Conservation (phyloP, 768 basidiomycete genomes). For the Scleroderma citrinum region DNA sequence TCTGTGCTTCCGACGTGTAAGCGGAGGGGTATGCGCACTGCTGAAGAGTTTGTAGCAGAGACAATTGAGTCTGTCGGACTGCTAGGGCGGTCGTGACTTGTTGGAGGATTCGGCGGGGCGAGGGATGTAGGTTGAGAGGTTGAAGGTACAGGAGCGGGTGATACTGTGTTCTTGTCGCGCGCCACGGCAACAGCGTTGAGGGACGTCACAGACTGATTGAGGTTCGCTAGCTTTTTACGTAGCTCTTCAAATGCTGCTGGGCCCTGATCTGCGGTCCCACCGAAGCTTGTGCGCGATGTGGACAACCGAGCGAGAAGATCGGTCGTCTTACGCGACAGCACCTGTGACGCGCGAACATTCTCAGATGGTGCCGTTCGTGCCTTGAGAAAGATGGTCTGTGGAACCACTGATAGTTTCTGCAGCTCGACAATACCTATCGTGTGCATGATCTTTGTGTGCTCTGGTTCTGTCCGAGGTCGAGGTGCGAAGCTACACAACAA, state of each 20-base stretch:
- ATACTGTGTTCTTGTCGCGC: slow-evolving; percentile 35
- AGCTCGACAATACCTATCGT: slow-evolving; percentile 67
- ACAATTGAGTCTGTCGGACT: slow-evolving; percentile 83
- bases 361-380: slow-evolving; percentile 38
- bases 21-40: slow-evolving; percentile 51
- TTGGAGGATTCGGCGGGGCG: slow-evolving; percentile 15
- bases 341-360: slow-evolving; percentile 32
- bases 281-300: slow-evolving; percentile 44
- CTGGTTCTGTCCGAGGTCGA: slow-evolving; percentile 56
- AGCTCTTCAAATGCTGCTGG: slow-evolving; percentile 74
- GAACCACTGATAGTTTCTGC: slow-evolving; percentile 82
- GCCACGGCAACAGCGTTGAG: slow-evolving; percentile 40
- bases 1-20: slow-evolving; percentile 69
- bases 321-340: slow-evolving; percentile 36
- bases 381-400: slow-evolving; percentile 86
- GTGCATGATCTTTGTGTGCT: slow-evolving; percentile 58
- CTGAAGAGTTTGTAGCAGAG: slow-evolving; percentile 63
- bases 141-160: slow-evolving; percentile 12
- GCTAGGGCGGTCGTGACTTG: slow-evolving; percentile 47
- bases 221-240: slow-evolving; percentile 64
- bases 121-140: slow-evolving; percentile 15
- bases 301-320: slow-evolving; percentile 41
- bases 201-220: slow-evolving; percentile 69
- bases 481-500: slow-evolving; percentile 51
- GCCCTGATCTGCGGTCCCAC: slow-evolving; percentile 42